These are phyloP conservation scores for Hortaea sp. DNA, from an alignment of 2,329 filamentous ascomycete species.

Conservation along the genomic window DNA sequence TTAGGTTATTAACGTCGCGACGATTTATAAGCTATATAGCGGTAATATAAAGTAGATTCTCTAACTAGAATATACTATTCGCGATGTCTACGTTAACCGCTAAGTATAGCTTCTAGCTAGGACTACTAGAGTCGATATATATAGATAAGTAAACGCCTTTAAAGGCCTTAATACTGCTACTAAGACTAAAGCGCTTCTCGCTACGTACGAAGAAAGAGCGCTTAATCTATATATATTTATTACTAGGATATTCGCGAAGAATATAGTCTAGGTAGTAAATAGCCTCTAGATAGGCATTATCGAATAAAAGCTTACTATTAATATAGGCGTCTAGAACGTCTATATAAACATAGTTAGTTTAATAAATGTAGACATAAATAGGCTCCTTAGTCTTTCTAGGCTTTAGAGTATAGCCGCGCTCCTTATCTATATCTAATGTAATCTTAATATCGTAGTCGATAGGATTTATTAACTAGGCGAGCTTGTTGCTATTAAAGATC, in stretches of 20 bases:
- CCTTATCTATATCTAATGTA: constrained; percentile 62
- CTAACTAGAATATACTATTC: constrained; percentile 78
- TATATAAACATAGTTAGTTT: constrained; percentile 60
- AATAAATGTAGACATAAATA: constrained; percentile 49
- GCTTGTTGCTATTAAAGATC: constrained; percentile 72
- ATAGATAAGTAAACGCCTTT: constrained; percentile 87
- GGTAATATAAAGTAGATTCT: constrained; percentile 27
- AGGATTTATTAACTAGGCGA: constrained; percentile 61
- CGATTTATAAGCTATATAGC: constrained; percentile 23
- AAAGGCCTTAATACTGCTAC: constrained; percentile 61
- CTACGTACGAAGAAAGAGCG: constrained; percentile 67
- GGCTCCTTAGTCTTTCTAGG: constrained; percentile 29
- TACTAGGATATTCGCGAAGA: constrained; percentile 67
- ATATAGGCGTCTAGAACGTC: constrained; percentile 58
- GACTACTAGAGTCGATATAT: constrained; percentile 52
- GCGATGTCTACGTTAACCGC: constrained; percentile 84
- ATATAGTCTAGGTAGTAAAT: constrained; percentile 89
- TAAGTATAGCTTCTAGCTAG: constrained; percentile 46
- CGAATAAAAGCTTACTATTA: constrained; percentile 47
- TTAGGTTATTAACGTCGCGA: constrained; percentile 20
- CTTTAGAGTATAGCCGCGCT: constrained; percentile 37
- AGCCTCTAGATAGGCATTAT: constrained; percentile 61
- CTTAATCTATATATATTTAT: constrained; percentile 60
- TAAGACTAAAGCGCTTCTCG: constrained; percentile 43
- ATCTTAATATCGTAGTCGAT: constrained; percentile 31